Conservation (phyloP, 352 stramenopile species). For the Phytophthora pinifolia region DNA sequence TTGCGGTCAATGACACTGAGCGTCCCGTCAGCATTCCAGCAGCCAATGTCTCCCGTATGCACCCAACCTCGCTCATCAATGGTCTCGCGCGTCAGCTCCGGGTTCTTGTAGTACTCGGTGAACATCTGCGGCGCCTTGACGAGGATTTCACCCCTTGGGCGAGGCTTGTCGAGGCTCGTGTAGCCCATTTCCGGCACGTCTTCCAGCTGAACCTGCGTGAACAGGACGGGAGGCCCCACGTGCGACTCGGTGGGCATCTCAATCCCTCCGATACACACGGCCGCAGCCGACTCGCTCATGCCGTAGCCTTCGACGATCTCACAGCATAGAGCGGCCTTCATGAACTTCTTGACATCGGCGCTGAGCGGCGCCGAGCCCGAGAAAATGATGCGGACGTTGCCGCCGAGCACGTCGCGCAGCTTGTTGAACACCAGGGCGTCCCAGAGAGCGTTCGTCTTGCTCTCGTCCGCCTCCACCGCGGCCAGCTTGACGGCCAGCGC, state of each 20-base stretch:
- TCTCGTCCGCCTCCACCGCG: constrained; percentile 25
- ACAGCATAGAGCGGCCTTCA: constrained; percentile 89
- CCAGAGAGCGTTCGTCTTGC: constrained; percentile 72
- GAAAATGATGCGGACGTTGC: constrained; percentile 86
- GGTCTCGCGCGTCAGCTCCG: constrained; percentile 85
- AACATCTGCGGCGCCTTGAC: constrained; percentile 78
- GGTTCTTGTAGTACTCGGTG: constrained; percentile 93
- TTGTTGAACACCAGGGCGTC: constrained; percentile 94
- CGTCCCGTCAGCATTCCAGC: constrained; percentile 90
- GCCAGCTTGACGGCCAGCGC: constrained; percentile 44
- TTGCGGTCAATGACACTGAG: constrained; percentile 87
- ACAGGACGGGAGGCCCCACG: constrained; percentile 84
- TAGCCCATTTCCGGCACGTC: constrained; percentile 97
- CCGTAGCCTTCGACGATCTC: constrained; percentile 93
- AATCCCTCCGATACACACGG: constrained; percentile 63
- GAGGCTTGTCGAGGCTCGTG: constrained; percentile 58
- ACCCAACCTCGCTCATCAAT: constrained; percentile 94
- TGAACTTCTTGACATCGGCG: constrained; percentile 91
- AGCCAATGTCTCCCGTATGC: constrained; percentile 94
- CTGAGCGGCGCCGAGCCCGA: constrained; percentile 93
- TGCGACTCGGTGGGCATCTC: constrained; percentile 73
- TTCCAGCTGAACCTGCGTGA: constrained; percentile 88
- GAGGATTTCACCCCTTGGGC: constrained; percentile 46
- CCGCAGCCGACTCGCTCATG: constrained; percentile 91
- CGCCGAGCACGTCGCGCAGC: constrained; percentile 85